Conservation (phyloP, 164 flowering plant species). For the Amborella trichopoda region DNA sequence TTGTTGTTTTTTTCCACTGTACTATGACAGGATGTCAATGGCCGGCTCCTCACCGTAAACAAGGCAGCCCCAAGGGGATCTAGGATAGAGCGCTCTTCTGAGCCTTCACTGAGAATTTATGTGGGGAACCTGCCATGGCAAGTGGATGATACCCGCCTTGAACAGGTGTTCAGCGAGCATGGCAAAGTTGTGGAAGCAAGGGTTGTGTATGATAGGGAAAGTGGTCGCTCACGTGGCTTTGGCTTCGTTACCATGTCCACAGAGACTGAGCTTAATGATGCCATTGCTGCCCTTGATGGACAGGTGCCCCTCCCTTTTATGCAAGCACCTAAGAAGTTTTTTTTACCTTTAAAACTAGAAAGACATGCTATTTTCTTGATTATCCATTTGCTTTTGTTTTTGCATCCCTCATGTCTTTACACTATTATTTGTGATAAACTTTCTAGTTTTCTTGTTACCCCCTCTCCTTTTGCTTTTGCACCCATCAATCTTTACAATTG, state of each 20-base stretch:
- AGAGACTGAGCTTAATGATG: conserved; percentile 65
- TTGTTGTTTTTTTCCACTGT: no score
- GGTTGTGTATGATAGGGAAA: conserved; percentile 49
- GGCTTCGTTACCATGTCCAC: conserved; percentile 62
- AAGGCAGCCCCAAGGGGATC: conserved; percentile 85
- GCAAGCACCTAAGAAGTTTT: no score
- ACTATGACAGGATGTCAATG: conserved; percentile 48
- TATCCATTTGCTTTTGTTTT: no score
- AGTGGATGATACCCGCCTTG: conserved; percentile 45
- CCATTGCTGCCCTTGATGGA: conserved; percentile 86
- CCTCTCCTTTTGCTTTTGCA: no score
- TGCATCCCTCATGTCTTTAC: no score
- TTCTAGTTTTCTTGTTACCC: no score
- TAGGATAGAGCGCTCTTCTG: conserved; percentile 44
- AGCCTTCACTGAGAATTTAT: conserved; percentile 34
- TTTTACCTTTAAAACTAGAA: no score
- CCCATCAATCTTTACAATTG: no score
- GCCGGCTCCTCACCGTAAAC: conserved; percentile 76
- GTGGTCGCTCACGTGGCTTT: conserved; percentile 60
- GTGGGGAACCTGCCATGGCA: conserved; percentile 63
- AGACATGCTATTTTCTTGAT: no score
- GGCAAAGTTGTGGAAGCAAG: conserved; percentile 49
- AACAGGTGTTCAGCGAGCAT: conserved; percentile 52
- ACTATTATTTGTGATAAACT: no score
- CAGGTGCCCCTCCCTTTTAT: no score